Evolutionary conservation across 2,329 filamentous ascomycete genomes (phyloP).

Genomic region (Alternaria tenuissima): DNA sequence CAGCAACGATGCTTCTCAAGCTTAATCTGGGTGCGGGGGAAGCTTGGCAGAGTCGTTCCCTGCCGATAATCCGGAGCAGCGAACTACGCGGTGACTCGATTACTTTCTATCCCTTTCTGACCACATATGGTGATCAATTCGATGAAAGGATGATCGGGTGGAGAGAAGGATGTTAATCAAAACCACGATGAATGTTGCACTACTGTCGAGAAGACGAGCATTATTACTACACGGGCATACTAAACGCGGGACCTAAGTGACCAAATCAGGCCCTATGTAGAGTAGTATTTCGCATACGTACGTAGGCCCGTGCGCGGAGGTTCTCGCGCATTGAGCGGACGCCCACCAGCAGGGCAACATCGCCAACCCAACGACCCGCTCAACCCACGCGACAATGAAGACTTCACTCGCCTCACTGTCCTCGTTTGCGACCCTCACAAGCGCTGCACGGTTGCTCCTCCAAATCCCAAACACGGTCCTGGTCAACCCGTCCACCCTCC

Average conservation of each 20-base stretch:
- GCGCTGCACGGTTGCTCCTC: slow-evolving; percentile 59
- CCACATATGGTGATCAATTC: background rate
- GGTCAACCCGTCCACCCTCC: slow-evolving; percentile 57
- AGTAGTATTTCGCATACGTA: background rate
- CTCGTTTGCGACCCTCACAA: slow-evolving; percentile 51
- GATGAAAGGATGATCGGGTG: background rate
- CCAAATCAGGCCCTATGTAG: background rate
- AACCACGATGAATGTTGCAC: background rate
- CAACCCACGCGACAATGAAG: slow-evolving; percentile 30
- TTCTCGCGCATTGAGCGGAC: background rate
- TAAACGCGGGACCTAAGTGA: no score
- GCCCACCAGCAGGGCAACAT: background rate
- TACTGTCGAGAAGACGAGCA: background rate
- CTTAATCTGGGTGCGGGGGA: background rate
- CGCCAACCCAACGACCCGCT: background rate
- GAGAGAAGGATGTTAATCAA: background rate
- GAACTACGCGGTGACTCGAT: background rate
- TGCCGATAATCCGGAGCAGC: background rate
- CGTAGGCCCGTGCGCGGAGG: background rate
- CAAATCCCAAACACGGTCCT: slow-evolving; percentile 58
- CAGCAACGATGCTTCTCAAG: background rate
- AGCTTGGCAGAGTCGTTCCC: background rate
- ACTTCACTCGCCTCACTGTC: slow-evolving; percentile 52
- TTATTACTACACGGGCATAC: no score
- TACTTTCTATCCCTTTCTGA: background rate